Percentiles rank a stretch among this genome's conserved stretches.
Conservation (phyloP, 2,329 filamentous ascomycete genomes). For the Penicillium sp. region DNA sequence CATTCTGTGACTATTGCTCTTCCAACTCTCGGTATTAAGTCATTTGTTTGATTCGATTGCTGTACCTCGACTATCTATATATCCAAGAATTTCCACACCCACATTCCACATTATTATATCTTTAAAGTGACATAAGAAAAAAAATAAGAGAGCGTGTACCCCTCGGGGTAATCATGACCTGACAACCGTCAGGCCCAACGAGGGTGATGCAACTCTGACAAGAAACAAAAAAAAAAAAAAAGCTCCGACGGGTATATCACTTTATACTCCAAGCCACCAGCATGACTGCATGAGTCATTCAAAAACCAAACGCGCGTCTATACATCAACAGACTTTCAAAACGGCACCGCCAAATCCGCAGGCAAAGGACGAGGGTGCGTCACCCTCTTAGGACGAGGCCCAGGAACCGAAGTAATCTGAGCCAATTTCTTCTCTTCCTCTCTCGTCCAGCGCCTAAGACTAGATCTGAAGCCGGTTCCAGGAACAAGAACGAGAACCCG, state of each 20-base stretch:
- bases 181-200: not conserved
- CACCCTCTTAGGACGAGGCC: not conserved
- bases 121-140: not conserved
- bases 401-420: constrained; percentile 6
- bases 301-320: not conserved
- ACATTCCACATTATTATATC: not conserved
- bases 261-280: not conserved
- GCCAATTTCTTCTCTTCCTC: constrained; percentile 15
- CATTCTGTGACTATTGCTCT: not conserved
- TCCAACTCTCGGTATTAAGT: not conserved
- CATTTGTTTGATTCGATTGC: not conserved
- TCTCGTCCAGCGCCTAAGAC: constrained; percentile 15
- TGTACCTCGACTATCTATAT: constrained; percentile 10
- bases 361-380: not conserved
- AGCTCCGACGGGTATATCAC: not conserved
- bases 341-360: not conserved
- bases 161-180: not conserved
- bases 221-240: not conserved
- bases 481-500: constrained; percentile 25
- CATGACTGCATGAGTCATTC: not conserved
- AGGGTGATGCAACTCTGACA: not conserved
- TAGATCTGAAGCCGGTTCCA: constrained; percentile 10
- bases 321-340: not conserved
- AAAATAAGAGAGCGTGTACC: not conserved
- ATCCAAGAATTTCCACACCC: constrained; percentile 4